phyloP scores from a whole-genome alignment of 192 early-diverging fungal species.

The Umbelopsis sp. region DNA sequence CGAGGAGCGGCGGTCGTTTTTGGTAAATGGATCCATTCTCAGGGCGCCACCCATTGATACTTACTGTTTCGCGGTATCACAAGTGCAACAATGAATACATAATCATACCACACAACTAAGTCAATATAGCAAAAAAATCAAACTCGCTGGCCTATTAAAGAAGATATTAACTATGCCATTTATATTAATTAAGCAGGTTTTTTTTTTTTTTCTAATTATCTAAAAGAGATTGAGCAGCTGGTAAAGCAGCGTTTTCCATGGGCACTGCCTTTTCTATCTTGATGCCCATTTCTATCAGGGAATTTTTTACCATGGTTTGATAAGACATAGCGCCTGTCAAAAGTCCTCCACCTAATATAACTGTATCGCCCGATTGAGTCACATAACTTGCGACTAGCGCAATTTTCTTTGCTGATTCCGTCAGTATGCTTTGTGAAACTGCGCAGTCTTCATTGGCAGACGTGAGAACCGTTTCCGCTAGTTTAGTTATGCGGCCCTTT shows the following conservation, averaged over 20 bases:
- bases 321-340: neutral
- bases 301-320: neutral
- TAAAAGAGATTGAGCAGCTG: neutral
- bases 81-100: too few relatives aligned
- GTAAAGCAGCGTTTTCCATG: neutral
- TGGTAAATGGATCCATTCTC: too few relatives aligned
- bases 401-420: neutral
- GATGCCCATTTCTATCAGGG: neutral
- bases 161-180: too few relatives aligned
- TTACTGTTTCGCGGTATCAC: too few relatives aligned
- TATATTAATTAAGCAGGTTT: neutral
- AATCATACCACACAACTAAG: too few relatives aligned
- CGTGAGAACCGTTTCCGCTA: slow-evolving; percentile 19
- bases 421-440: slow-evolving; percentile 1
- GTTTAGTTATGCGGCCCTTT: slow-evolving; percentile 17
- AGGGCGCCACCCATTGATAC: too few relatives aligned
- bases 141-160: too few relatives aligned
- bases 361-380: neutral
- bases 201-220: neutral
- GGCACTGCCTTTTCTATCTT: neutral
- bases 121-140: too few relatives aligned
- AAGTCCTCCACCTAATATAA: slow-evolving; percentile 21
- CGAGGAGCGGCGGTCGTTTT: too few relatives aligned
- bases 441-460: slow-evolving; percentile 6
- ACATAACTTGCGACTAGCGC: neutral